Evolutionary conservation across 257 asterid genomes (phyloP).

Genomic region (Verbena officinalis): DNA sequence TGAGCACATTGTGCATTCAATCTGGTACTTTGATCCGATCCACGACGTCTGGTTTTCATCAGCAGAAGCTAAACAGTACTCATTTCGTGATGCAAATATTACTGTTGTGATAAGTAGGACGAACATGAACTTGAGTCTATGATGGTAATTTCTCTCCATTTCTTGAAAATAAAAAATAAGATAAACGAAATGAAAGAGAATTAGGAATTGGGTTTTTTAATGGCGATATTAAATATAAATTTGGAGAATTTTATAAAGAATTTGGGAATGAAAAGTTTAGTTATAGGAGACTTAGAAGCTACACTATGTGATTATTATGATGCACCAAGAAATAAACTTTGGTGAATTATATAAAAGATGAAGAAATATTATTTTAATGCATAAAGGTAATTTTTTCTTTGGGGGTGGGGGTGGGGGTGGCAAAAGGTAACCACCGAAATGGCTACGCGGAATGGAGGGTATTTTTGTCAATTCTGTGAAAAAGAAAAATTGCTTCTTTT

Average conservation of each 20-base stretch:
- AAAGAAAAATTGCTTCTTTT: too few relatives aligned
- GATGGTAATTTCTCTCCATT: slow-evolving; percentile 42
- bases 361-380: too few relatives aligned
- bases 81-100: slow-evolving; percentile 29
- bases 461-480: slow-evolving; percentile 19
- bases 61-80: slow-evolving; percentile 15
- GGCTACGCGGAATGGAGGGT: slow-evolving; percentile 28
- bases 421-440: slow-evolving; percentile 39
- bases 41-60: slow-evolving; percentile 34
- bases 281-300: neutral
- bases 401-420: too few relatives aligned
- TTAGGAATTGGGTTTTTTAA: neutral
- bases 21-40: slow-evolving; percentile 85
- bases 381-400: neutral
- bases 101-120: neutral
- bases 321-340: neutral
- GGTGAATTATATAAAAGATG: neutral
- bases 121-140: slow-evolving; percentile 30
- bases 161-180: slow-evolving; percentile 14
- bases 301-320: neutral
- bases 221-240: too few relatives aligned
- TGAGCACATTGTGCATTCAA: slow-evolving; percentile 93
- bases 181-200: too few relatives aligned
- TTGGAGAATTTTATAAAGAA: neutral
- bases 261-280: neutral